Conservation (phyloP, 371 early-diverging fungal genomes). For the Mortierella sp. region DNA sequence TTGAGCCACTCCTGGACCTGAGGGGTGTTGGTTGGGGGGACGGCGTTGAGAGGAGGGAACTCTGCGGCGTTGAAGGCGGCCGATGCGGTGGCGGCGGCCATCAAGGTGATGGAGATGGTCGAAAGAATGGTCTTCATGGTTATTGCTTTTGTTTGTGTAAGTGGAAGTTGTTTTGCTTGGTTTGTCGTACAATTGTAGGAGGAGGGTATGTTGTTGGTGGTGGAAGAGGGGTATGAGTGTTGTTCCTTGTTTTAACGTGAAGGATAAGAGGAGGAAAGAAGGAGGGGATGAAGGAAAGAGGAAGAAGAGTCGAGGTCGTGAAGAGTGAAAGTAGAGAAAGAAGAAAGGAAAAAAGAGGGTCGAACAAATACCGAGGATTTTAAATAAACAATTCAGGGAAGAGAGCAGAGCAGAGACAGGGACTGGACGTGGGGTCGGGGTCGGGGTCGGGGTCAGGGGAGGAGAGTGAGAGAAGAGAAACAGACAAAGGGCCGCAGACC, state of each 20-base stretch:
- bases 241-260: neutral
- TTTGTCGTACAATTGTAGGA: neutral
- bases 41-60: conserved; percentile 3
- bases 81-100: conserved; percentile 31
- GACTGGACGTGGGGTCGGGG: neutral
- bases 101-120: conserved; percentile 21
- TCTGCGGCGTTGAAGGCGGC: conserved; percentile 15
- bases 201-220: neutral
- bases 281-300: neutral
- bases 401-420: neutral
- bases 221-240: neutral
- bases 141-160: neutral
- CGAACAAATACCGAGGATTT: neutral
- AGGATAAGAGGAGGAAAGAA: neutral
- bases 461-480: neutral
- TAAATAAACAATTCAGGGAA: neutral
- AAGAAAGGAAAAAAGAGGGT: neutral
- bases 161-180: neutral
- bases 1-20: conserved; percentile 33
- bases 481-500: neutral
- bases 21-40: conserved; percentile 10
- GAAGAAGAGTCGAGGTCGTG: conserved; percentile 12
- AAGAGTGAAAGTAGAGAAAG: conserved; percentile 12
- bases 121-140: conserved; percentile 23
- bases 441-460: neutral